Evolutionary conservation across 768 basidiomycete species (phyloP).

Genomic region (Suillus tomentosus): DNA sequence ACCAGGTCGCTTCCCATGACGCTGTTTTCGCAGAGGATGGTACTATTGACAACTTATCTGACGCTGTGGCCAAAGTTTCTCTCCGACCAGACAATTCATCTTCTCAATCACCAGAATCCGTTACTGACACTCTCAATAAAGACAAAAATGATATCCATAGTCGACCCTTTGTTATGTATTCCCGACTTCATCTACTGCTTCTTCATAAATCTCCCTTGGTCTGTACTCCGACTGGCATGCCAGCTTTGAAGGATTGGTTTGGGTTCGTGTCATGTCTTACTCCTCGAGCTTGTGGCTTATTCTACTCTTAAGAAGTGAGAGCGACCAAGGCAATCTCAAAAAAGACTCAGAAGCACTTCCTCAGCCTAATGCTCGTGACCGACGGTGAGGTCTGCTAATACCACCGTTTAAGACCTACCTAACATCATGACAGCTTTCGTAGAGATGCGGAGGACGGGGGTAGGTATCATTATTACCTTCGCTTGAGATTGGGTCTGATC

Average conservation of each 20-base stretch:
- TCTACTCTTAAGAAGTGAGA: conserved; percentile 47
- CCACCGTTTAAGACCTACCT: neutral
- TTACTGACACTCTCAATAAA: conserved; percentile 26
- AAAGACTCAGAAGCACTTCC: conserved; percentile 64
- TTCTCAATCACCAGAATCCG: conserved; percentile 16
- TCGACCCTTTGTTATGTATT: conserved; percentile 63
- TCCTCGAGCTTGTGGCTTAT: conserved; percentile 28
- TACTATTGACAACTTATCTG: conserved; percentile 31
- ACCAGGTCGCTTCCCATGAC: conserved; percentile 10
- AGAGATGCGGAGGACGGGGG: conserved; percentile 77
- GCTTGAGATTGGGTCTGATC: conserved; percentile 12
- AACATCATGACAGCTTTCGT: conserved; percentile 58
- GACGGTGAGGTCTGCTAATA: conserved; percentile 50
- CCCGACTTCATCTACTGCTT: conserved; percentile 65
- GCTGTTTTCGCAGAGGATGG: conserved; percentile 16
- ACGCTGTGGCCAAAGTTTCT: conserved; percentile 36
- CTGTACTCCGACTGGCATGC: conserved; percentile 72
- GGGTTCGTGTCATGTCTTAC: conserved; percentile 54
- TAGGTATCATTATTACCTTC: conserved; percentile 32
- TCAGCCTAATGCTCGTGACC: conserved; percentile 58
- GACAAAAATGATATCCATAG: conserved; percentile 28
- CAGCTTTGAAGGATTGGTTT: conserved; percentile 84
- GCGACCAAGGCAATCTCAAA: conserved; percentile 38
- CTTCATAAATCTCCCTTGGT: conserved; percentile 79
- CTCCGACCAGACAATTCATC: conserved; percentile 24